Evolutionary conservation across 768 basidiomycete genomes (phyloP), one percentile per base, ranked within the genome.

Genomic region (Tylopilus sp.): DNA sequence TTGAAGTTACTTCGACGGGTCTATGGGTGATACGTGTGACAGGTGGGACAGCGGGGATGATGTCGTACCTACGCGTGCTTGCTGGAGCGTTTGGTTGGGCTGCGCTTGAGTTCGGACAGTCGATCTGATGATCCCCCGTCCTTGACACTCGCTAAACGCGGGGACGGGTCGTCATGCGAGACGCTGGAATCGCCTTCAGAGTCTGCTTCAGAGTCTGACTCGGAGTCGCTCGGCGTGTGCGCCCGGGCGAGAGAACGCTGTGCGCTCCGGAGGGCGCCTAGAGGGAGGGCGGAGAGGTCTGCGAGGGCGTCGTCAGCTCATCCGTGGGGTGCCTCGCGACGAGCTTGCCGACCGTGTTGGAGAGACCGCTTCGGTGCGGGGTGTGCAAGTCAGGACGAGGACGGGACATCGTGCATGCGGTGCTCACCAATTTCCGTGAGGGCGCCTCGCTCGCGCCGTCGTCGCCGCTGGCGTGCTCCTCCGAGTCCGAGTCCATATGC

Each of bases 51-150:
- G 33, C 30, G 30, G 14, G n/a, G 26, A 5, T 22, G 14, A 40
- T 25, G 14, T n/a, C n/a, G n/a, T 24, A 78, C 92, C 56, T 71
- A 95, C 94, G 95, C 92, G 71, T 96, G 87, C 64, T 98, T 97
- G 65, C 80, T 82, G 6, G 78, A 67, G 38, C 93, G 78, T 70
- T 87, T 87, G 13, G 76, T 65, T 4, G 82, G 74, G 52, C 78
- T 74, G 33, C 69, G 76, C 51, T 76, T 76, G 41, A 70, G 67
- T 74, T 47, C 71, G 60, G 59, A 67, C 72, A 74, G 74, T 73
- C 61, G 76, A 51, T 72, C 75, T 61, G 60, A 68, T 47, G 67
- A 74, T 59, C 66, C 73, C 55, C 69, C 76, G 42, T 52, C 66
- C 58, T 67, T 71, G 14, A 53, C 62, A 59, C 67, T 63, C 47